These are phyloP conservation scores for Epichloe baconii DNA, from an alignment of 2,329 filamentous ascomycete genomes.

Conservation along the genomic window DNA sequence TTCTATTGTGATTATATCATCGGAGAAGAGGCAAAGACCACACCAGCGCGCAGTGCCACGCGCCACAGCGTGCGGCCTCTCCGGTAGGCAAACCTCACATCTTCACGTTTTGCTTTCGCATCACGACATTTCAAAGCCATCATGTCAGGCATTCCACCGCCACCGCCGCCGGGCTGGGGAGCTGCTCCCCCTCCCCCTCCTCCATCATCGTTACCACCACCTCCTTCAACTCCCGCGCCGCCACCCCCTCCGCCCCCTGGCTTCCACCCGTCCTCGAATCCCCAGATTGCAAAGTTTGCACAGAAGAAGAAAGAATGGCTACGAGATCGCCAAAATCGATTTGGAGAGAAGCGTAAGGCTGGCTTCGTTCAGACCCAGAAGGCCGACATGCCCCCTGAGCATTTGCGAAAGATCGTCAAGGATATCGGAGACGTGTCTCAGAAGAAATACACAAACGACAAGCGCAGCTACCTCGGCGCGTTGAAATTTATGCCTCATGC, in stretches of 20 bases:
- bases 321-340: constrained; percentile 77
- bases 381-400: constrained; percentile 98
- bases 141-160: constrained; percentile 43
- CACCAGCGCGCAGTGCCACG: constrained; percentile 20
- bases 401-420: constrained; percentile 93
- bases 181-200: constrained; percentile 36
- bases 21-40: constrained; percentile 7
- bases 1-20: background rate
- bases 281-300: constrained; percentile 84
- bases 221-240: constrained; percentile 39
- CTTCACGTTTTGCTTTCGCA: constrained; percentile 12
- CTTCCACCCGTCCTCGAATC: constrained; percentile 67
- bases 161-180: constrained; percentile 46
- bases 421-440: constrained; percentile 99
- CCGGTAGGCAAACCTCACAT: constrained; percentile 13
- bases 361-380: constrained; percentile 98
- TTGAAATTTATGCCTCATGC: constrained; percentile 99
- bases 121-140: constrained; percentile 17
- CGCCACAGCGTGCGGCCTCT: constrained; percentile 22
- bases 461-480: constrained; percentile 92
- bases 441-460: constrained; percentile 98
- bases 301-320: constrained; percentile 99
- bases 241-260: constrained; percentile 71
- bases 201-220: constrained; percentile 42
- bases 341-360: constrained; percentile 91